These are phyloP conservation scores for Trichoderma atroviride DNA, from an alignment of 2,329 filamentous ascomycete genomes.

Conservation along the genomic window DNA sequence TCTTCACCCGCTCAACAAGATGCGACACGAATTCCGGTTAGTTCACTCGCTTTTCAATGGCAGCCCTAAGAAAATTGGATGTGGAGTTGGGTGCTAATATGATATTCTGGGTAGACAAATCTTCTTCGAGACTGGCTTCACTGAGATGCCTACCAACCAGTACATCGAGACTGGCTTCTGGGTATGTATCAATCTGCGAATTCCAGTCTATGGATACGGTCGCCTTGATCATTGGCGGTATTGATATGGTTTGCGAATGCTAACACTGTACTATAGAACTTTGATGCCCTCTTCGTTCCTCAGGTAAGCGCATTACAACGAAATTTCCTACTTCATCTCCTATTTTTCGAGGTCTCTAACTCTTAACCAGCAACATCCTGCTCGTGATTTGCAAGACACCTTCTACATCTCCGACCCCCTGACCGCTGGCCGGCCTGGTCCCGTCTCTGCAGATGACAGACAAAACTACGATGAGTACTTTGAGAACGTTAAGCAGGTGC, in stretches of 20 bases:
- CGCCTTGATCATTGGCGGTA: too few relatives aligned
- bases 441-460: conserved; percentile 56
- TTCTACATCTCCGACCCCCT: conserved; percentile 96
- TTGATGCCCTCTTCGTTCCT: conserved; percentile 93
- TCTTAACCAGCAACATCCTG: conserved; percentile 73
- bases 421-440: conserved; percentile 68
- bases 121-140: conserved; percentile 99
- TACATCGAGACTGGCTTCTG: conserved; percentile 98
- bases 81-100: not conserved
- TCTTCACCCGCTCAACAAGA: conserved; percentile 81
- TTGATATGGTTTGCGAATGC: not conserved
- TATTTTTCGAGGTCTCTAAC: not conserved
- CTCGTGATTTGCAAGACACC: conserved; percentile 95
- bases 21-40: conserved; percentile 83
- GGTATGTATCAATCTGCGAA: conserved; percentile 38
- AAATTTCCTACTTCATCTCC: not conserved
- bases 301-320: conserved; percentile 47
- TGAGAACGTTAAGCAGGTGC: conserved; percentile 83
- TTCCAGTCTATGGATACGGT: not conserved
- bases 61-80: rapidly evolving
- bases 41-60: not conserved
- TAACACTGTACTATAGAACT: conserved; percentile 57
- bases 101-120: conserved; percentile 59
- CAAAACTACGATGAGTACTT: conserved; percentile 82
- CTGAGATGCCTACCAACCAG: conserved; percentile 94